These are phyloP conservation scores for Diplodia mutila DNA, from an alignment of 2,329 filamentous ascomycete species.

Conservation along the genomic window DNA sequence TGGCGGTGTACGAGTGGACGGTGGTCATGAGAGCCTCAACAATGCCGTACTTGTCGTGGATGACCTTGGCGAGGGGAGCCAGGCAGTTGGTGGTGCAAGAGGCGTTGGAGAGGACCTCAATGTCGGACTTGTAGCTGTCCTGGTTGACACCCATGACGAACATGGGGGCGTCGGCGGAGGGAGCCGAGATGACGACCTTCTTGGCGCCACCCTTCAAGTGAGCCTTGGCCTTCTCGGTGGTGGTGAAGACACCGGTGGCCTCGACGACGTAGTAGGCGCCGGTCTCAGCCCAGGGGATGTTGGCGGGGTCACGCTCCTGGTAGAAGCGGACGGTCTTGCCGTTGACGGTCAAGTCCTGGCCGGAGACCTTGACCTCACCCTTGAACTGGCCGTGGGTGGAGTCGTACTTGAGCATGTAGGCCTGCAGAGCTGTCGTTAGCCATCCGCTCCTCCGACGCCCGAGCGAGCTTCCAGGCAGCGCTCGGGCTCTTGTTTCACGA, in stretches of 20 bases:
- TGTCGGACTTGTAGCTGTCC: constrained; percentile 85
- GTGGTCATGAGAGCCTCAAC: constrained; percentile 99
- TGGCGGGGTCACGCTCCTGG: constrained; percentile 84
- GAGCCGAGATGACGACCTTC: constrained; percentile 86
- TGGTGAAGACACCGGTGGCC: constrained; percentile 99
- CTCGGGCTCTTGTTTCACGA: background rate
- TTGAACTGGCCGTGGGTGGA: constrained; percentile 97
- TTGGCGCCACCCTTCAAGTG: constrained; percentile 97
- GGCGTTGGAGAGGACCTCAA: constrained; percentile 96
- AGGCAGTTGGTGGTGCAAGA: constrained; percentile 99
- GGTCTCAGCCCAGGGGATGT: constrained; percentile 87
- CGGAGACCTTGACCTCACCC: constrained; percentile 77
- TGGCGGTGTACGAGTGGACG: constrained; percentile 99
- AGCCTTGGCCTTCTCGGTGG: constrained; percentile 89
- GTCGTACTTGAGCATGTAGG: constrained; percentile 99
- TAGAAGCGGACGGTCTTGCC: constrained; percentile 96
- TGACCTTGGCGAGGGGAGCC: constrained; percentile 97
- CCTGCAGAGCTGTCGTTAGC: constrained; percentile 58
- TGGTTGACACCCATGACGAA: constrained; percentile 99
- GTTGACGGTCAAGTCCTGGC: constrained; percentile 79
- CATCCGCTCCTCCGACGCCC: constrained; percentile 9
- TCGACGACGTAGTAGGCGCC: constrained; percentile 94
- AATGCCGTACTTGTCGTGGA: constrained; percentile 98
- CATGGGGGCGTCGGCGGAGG: constrained; percentile 96
- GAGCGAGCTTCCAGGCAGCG: background rate